These are phyloP conservation scores for Beauveria varroae DNA, from an alignment of 2,329 filamentous ascomycete species.

Conservation along the genomic window DNA sequence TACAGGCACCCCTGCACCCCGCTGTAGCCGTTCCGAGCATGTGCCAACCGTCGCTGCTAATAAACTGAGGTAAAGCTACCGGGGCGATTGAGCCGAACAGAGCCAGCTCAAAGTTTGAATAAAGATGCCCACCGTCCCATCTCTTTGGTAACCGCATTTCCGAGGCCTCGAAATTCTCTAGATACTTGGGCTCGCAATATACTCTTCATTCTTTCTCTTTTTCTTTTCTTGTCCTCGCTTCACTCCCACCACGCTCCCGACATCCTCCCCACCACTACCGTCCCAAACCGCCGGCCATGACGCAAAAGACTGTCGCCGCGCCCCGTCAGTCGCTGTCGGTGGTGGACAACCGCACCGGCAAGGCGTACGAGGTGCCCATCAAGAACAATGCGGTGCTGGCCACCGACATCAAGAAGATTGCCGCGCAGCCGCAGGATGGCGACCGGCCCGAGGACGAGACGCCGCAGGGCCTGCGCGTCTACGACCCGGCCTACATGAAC, in stretches of 20 bases:
- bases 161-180: not conserved
- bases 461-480: slow-evolving; percentile 40
- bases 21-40: not conserved
- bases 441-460: slow-evolving; percentile 39
- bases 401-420: slow-evolving; percentile 45
- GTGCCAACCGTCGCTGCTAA: not conserved
- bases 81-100: not conserved
- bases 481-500: slow-evolving; percentile 47
- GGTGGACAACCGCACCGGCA: slow-evolving; percentile 41
- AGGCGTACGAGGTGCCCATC: slow-evolving; percentile 41
- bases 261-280: not conserved
- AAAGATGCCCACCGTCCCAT: not conserved
- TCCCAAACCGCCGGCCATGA: not conserved
- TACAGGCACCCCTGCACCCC: not conserved
- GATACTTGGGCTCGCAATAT: not conserved
- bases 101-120: not conserved
- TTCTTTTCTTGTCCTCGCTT: not conserved
- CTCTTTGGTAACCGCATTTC: not conserved
- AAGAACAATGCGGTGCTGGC: slow-evolving; percentile 41
- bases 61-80: not conserved
- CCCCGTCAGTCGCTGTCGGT: slow-evolving; percentile 32
- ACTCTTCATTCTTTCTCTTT: not conserved
- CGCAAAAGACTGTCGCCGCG: slow-evolving; percentile 11
- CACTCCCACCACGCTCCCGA: not conserved
- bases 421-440: slow-evolving; percentile 23